phyloP scores from a whole-genome alignment of 805 yeast genomes.

The Candida awuae region DNA sequence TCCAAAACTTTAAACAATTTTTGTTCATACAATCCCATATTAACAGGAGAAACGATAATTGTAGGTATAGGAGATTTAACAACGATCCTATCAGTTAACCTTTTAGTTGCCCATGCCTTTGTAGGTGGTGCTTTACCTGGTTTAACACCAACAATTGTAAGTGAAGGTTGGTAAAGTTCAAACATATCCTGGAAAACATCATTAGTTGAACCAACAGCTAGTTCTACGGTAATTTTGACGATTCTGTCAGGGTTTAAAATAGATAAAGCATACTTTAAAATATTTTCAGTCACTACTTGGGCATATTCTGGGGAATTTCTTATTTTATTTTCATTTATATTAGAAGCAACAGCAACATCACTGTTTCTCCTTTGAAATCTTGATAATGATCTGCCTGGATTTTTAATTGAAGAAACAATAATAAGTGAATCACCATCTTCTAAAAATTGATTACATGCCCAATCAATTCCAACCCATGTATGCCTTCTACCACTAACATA shows the following conservation, averaged over 20 bases:
- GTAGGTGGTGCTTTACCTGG: slow-evolving; percentile 43
- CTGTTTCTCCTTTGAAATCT: slow-evolving; percentile 16
- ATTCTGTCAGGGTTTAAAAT: slow-evolving; percentile 39
- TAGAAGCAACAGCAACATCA: slow-evolving; percentile 10
- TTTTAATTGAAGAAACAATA: slow-evolving; percentile 46
- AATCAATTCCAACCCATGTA: slow-evolving; percentile 79
- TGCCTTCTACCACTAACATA: slow-evolving; percentile 65
- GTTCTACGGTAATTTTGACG: slow-evolving; percentile 49
- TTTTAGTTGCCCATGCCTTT: slow-evolving; percentile 52
- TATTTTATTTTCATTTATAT: slow-evolving; percentile 27
- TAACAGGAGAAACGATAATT: slow-evolving; percentile 56
- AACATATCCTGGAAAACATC: slow-evolving; percentile 52
- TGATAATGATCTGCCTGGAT: slow-evolving; percentile 20
- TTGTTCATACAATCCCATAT: slow-evolving; percentile 46
- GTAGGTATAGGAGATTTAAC: slow-evolving; percentile 59
- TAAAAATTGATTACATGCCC: slow-evolving; percentile 47
- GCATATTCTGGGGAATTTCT: slow-evolving; percentile 41
- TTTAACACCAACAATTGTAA: slow-evolving; percentile 50
- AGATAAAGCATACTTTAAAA: slow-evolving; percentile 45
- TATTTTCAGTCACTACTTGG: slow-evolving; percentile 36
- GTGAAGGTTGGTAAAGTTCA: slow-evolving; percentile 51
- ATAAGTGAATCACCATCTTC: slow-evolving; percentile 63
- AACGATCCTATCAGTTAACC: slow-evolving; percentile 57
- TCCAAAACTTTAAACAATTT: slow-evolving; percentile 31
- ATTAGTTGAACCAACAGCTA: slow-evolving; percentile 51